Evolutionary conservation across 192 early-diverging fungal genomes (phyloP).

Genomic region (Piromyces sp.): DNA sequence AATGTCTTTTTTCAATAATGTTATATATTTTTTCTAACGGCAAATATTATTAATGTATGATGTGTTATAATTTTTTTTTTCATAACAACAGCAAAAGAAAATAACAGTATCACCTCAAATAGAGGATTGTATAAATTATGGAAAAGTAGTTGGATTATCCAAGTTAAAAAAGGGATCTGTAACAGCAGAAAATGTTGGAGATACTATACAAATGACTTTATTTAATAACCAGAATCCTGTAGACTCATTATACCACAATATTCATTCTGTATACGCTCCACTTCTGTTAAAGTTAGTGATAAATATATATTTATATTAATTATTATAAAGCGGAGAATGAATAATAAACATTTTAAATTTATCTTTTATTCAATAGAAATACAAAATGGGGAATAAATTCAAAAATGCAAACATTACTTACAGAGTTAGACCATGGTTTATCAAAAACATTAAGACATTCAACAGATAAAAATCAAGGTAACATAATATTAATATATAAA

Average conservation of each 20-base stretch:
- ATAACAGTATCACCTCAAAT: neutral
- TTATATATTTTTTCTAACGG: too few species aligned
- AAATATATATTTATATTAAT: too few species aligned
- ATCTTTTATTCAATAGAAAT: neutral
- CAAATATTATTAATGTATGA: too few species aligned
- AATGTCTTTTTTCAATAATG: too few species aligned
- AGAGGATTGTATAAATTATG: neutral
- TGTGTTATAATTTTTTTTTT: too few species aligned
- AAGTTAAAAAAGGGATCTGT: neutral
- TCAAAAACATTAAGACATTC: neutral
- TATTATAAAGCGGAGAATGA: too few species aligned
- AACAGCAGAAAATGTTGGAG: neutral
- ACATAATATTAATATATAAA: neutral
- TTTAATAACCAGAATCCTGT: neutral
- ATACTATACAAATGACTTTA: neutral
- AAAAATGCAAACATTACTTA: neutral
- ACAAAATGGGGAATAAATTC: neutral
- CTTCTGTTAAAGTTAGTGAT: neutral
- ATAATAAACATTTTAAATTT: neutral
- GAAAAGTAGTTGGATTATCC: neutral
- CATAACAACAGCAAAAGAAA: neutral
- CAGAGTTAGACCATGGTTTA: neutral
- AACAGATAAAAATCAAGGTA: neutral
- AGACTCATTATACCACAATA: neutral
- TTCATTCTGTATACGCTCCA: neutral